Evolutionary conservation across 352 stramenopile species (phyloP).

Genomic region (Peronospora farinosa): DNA sequence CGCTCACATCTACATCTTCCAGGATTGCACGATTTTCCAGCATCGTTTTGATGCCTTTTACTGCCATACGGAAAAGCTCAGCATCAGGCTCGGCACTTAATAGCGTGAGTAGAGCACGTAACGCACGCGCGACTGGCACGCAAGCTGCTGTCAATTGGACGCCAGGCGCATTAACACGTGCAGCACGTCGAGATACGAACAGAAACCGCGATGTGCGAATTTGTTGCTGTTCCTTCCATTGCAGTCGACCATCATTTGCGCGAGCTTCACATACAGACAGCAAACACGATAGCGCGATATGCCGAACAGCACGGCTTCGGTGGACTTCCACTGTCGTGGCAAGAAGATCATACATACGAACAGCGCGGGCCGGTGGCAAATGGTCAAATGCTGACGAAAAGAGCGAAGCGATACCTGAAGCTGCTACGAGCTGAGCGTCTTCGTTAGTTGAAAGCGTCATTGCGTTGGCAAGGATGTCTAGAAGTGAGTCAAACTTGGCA

Average conservation of each 20-base stretch:
- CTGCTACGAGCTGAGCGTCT: constrained; percentile 61
- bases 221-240: constrained; percentile 55
- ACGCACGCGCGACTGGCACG: constrained; percentile 49
- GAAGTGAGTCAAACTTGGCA: constrained; percentile 68
- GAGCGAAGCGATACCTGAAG: constrained; percentile 53
- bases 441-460: constrained; percentile 56
- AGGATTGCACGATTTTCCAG: constrained; percentile 76
- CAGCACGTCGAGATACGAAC: constrained; percentile 42
- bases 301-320: constrained; percentile 51
- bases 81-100: constrained; percentile 67
- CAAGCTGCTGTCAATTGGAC: constrained; percentile 34
- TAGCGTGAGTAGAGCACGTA: constrained; percentile 68
- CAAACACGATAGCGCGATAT: constrained; percentile 58
- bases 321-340: constrained; percentile 60
- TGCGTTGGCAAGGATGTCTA: constrained; percentile 72
- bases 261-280: constrained; percentile 65
- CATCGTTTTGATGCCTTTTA: constrained; percentile 65
- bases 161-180: constrained; percentile 26
- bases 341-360: constrained; percentile 82
- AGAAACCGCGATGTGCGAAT: constrained; percentile 73
- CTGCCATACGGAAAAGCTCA: constrained; percentile 65
- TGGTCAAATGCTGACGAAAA: constrained; percentile 80
- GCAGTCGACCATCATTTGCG: constrained; percentile 48
- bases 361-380: constrained; percentile 50
- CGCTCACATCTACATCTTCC: constrained; percentile 79